A percentile compares a stretch with the other conserved stretches of the same genome.
Conservation (phyloP, 78 protist species). For the slime mould (Dictyostelium discoideum) region DNA sequence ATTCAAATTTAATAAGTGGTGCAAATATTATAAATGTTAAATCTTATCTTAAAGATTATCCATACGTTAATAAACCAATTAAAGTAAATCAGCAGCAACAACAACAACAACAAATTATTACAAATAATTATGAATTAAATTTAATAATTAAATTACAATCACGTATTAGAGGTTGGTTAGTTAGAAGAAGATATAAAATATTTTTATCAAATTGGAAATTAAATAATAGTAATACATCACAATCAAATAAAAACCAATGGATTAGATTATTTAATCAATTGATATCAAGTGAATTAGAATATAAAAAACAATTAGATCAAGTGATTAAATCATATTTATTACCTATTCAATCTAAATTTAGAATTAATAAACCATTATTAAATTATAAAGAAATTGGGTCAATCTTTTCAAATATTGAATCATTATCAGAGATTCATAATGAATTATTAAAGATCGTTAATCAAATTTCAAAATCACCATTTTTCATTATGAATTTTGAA, state of each 20-base stretch:
- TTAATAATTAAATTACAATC: slow-evolving; percentile 37
- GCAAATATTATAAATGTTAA: slow-evolving; percentile 39
- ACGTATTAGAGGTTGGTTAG: slow-evolving; percentile 29
- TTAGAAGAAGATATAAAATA: slow-evolving; percentile 2
- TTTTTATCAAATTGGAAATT: slow-evolving; percentile 32
- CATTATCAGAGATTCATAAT: slow-evolving; percentile 17
- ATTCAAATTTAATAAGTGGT: slow-evolving; percentile 41
- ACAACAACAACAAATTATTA: not conserved
- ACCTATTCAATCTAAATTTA: slow-evolving; percentile 64
- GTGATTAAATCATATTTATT: slow-evolving; percentile 32
- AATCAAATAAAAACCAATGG: not conserved
- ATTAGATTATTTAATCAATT: slow-evolving; percentile 26
- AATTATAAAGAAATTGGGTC: slow-evolving; percentile 57
- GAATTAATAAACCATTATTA: slow-evolving; percentile 68
- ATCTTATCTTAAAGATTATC: slow-evolving; percentile 48
- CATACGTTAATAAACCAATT: not conserved
- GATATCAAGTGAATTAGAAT: not conserved
- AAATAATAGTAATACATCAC: not conserved
- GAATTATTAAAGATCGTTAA: not conserved
- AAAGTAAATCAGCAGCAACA: not conserved
- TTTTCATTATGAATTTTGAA: not conserved
- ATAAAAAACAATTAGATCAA: slow-evolving; percentile 33
- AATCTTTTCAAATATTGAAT: slow-evolving; percentile 69
- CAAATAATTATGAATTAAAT: not conserved
- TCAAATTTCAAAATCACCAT: slow-evolving; percentile 1